Conservation (phyloP, 495 filamentous ascomycete genomes). For the Penicillium soppii region DNA sequence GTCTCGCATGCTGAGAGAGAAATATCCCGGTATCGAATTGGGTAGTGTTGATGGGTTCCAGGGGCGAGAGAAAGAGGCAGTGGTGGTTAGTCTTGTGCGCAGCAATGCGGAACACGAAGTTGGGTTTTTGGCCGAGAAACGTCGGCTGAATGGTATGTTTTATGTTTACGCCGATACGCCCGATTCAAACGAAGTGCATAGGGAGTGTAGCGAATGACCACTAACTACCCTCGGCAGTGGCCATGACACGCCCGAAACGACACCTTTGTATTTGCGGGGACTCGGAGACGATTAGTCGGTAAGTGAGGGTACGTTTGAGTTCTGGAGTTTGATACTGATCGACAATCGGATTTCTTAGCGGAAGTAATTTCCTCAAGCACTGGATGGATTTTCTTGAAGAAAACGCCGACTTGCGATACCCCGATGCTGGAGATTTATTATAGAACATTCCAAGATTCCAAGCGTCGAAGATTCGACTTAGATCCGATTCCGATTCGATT, state of each 20-base stretch:
- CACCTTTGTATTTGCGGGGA: conserved; percentile 91
- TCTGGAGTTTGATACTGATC: conserved; percentile 6
- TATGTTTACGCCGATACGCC: neutral
- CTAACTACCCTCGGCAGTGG: conserved; percentile 57
- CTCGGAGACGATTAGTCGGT: conserved; percentile 85
- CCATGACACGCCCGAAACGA: conserved; percentile 90
- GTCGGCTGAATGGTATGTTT: conserved; percentile 77
- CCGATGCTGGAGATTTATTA: conserved; percentile 62
- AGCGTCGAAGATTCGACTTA: too few species aligned
- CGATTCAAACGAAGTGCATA: too few species aligned
- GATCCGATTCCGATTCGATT: too few species aligned
- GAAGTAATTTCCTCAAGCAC: conserved; percentile 75
- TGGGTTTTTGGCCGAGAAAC: conserved; percentile 91
- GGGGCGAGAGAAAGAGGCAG: conserved; percentile 93
- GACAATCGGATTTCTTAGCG: conserved; percentile 43
- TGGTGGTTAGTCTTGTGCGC: conserved; percentile 85
- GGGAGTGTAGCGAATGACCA: too few species aligned
- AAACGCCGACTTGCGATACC: conserved; percentile 80
- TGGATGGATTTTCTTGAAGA: conserved; percentile 93
- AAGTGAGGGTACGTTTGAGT: conserved; percentile 36
- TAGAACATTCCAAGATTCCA: too few species aligned
- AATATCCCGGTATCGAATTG: conserved; percentile 80
- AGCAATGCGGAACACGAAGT: conserved; percentile 86
- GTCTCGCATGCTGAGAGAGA: conserved; percentile 69
- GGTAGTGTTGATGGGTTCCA: conserved; percentile 98